Evolutionary conservation across 495 filamentous ascomycete genomes (phyloP).

Genomic region (Neurospora sublineolata): DNA sequence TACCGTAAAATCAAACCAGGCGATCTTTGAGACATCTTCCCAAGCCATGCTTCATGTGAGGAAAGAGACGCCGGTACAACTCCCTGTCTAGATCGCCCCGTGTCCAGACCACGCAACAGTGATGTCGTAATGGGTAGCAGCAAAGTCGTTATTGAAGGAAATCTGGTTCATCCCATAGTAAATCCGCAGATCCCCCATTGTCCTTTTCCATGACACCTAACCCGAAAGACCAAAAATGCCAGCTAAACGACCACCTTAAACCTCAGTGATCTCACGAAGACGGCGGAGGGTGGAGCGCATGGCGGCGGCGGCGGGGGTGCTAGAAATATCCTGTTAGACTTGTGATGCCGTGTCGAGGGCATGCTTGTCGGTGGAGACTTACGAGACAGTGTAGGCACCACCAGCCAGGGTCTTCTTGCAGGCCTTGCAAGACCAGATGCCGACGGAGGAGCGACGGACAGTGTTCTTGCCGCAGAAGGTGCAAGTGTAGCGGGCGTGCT

Average conservation of each 20-base stretch:
- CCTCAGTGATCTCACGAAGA: constrained; percentile 95
- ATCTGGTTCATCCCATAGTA: constrained; percentile 25
- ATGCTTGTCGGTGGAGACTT: constrained; percentile 33
- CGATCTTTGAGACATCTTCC: background rate
- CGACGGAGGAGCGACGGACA: constrained; percentile 83
- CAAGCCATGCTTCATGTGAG: background rate
- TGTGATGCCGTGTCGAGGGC: background rate
- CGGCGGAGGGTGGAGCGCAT: constrained; percentile 95
- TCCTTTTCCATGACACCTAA: constrained; percentile 31
- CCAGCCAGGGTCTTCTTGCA: constrained; percentile 94
- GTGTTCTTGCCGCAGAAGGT: constrained; percentile 94
- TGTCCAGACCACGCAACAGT: constrained; percentile 9
- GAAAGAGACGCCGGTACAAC: background rate
- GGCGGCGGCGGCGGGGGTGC: constrained; percentile 89
- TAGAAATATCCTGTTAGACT: constrained; percentile 28
- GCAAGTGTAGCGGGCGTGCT: constrained; percentile 88
- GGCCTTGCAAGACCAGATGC: constrained; percentile 92
- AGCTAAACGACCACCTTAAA: constrained; percentile 41
- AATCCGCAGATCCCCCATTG: constrained; percentile 23
- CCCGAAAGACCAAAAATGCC: constrained; percentile 20
- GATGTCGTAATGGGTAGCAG: constrained; percentile 12
- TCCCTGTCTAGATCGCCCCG: background rate
- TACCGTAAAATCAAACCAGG: background rate
- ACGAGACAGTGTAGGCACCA: constrained; percentile 95
- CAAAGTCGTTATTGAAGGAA: constrained; percentile 23